Percentiles rank a stretch among this genome's conserved stretches.
Evolutionary conservation across 2,329 filamentous ascomycete species (phyloP).

Genomic region (Coniella lustricola): DNA sequence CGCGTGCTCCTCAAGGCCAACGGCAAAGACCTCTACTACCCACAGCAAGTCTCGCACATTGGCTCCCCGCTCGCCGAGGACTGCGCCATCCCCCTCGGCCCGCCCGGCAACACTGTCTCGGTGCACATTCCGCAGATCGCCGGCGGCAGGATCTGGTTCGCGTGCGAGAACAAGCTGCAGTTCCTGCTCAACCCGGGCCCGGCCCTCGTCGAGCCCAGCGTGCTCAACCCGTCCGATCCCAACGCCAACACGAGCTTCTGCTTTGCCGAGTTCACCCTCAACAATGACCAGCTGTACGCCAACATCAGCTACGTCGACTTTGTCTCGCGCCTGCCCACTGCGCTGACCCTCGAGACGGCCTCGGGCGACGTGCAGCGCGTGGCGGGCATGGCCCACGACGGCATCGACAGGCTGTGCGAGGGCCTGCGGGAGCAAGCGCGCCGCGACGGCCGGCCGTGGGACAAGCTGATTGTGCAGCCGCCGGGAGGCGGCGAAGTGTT

Average conservation of each 20-base stretch:
- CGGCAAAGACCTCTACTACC: conserved; percentile 47
- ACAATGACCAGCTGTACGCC: conserved; percentile 48
- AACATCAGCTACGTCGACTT: conserved; percentile 66
- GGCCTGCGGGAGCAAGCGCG: conserved; percentile 47
- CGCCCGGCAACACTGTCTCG: conserved; percentile 44
- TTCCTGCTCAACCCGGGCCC: conserved; percentile 61
- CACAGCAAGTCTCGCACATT: conserved; percentile 43
- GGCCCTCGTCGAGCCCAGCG: conserved; percentile 59
- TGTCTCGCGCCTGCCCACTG: conserved; percentile 46
- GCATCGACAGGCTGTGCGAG: conserved; percentile 47
- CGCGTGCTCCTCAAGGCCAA: conserved; percentile 36
- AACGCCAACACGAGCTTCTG: conserved; percentile 47
- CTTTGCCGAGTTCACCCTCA: conserved; percentile 57
- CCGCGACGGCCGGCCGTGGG: conserved; percentile 54
- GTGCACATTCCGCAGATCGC: conserved; percentile 57
- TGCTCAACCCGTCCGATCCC: conserved; percentile 53
- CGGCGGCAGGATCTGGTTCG: conserved; percentile 59
- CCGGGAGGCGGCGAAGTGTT: conserved; percentile 26
- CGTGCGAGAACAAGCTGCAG: conserved; percentile 43
- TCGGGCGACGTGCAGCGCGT: conserved; percentile 41
- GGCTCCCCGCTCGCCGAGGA: conserved; percentile 45
- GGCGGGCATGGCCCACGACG: conserved; percentile 51
- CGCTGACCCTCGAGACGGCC: conserved; percentile 39
- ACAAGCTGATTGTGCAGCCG: conserved; percentile 40
- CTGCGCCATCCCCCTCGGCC: conserved; percentile 53